Conservation (phyloP, 2,329 filamentous ascomycete species). For the Harringtonia aguacate region DNA sequence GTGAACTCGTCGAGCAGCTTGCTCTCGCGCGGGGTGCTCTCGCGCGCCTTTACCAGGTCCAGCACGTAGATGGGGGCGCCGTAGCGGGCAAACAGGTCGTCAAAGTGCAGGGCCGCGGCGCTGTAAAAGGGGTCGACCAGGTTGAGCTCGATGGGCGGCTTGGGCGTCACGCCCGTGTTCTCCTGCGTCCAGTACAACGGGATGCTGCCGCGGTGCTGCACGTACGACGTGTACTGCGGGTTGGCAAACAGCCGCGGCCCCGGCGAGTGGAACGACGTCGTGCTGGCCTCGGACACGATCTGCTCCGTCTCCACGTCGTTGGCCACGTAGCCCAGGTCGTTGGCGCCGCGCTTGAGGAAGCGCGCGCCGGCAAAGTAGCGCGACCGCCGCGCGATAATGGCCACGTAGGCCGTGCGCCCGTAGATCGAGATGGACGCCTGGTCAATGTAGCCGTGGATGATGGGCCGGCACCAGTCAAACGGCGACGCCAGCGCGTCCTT, state of each 20-base stretch:
- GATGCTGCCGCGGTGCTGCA: slow-evolving; percentile 94
- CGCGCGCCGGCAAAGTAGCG: slow-evolving; percentile 89
- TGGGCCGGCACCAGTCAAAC: slow-evolving; percentile 91
- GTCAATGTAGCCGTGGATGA: slow-evolving; percentile 94
- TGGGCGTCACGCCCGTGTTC: slow-evolving; percentile 87
- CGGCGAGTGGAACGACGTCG: slow-evolving; percentile 90
- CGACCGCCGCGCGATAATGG: slow-evolving; percentile 84
- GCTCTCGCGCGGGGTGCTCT: slow-evolving; percentile 81
- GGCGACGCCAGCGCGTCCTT: slow-evolving; percentile 60
- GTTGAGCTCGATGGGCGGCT: slow-evolving; percentile 91
- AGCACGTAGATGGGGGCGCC: slow-evolving; percentile 85
- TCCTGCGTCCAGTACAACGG: slow-evolving; percentile 97
- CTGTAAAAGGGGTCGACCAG: slow-evolving; percentile 94
- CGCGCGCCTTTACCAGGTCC: slow-evolving; percentile 82
- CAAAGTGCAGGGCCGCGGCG: slow-evolving; percentile 86
- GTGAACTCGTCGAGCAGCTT: slow-evolving; percentile 85
- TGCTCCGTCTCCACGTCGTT: slow-evolving; percentile 99
- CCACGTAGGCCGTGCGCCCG: slow-evolving; percentile 80
- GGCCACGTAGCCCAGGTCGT: slow-evolving; percentile 89
- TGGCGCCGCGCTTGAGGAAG: slow-evolving; percentile 88
- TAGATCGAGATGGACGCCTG: slow-evolving; percentile 80
- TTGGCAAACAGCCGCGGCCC: slow-evolving; percentile 78
- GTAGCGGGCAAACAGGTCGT: slow-evolving; percentile 88
- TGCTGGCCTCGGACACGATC: slow-evolving; percentile 88
- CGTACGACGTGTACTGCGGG: slow-evolving; percentile 88